Conservation (phyloP, 805 yeast genomes). For the Myxozyma neotropica region DNA sequence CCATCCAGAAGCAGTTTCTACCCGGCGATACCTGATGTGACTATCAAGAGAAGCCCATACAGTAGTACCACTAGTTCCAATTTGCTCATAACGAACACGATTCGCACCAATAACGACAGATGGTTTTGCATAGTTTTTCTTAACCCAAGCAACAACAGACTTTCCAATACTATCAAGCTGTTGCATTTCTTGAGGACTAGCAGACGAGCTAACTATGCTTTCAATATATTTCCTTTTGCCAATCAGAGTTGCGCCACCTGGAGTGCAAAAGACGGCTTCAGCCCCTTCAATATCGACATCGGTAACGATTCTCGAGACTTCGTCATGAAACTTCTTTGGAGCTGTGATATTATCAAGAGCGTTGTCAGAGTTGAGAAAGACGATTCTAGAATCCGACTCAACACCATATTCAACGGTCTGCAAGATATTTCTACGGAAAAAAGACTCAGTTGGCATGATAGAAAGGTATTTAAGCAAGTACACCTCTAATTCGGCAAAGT, state of each 20-base stretch:
- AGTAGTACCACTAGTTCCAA: conserved; percentile 25
- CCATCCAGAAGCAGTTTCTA: conserved; percentile 26
- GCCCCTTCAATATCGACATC: conserved; percentile 26
- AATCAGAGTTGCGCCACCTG: conserved; percentile 22
- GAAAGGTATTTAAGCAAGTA: conserved; percentile 49
- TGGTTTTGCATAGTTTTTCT: conserved; percentile 21
- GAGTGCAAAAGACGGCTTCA: conserved; percentile 31
- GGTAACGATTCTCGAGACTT: conserved; percentile 19
- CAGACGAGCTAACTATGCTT: conserved; percentile 27
- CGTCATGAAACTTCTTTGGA: conserved; percentile 3
- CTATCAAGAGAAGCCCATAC: conserved; percentile 47
- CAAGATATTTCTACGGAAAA: conserved; percentile 20
- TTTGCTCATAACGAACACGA: conserved; percentile 27
- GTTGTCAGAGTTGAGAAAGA: conserved; percentile 14
- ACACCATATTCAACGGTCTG: conserved; percentile 18
- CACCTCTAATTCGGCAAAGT: conserved; percentile 56
- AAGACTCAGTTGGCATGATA: conserved; percentile 30
- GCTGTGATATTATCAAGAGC: conserved; percentile 2
- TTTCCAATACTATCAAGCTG: conserved; percentile 32
- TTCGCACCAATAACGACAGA: conserved; percentile 15
- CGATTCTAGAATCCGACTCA: conserved; percentile 26
- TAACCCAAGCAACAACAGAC: conserved; percentile 25
- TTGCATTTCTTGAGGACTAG: conserved; percentile 19
- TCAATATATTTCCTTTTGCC: conserved; percentile 31
- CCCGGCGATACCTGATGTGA: conserved; percentile 10